Base-by-base conservation (phyloP, 257 asterid species). In the Ajuga chamaepitys region DNA sequence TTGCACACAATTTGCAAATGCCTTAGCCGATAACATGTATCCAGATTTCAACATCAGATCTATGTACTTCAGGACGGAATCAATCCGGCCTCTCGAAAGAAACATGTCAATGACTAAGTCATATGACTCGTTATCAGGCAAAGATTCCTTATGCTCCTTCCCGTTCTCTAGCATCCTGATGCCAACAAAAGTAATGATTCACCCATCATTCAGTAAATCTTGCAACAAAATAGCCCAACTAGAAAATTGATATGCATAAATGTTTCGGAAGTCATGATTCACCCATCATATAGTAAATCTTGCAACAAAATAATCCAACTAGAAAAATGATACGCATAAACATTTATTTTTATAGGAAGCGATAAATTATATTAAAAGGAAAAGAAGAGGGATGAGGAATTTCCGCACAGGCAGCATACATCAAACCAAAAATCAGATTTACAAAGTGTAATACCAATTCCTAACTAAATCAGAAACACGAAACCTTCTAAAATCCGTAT, bases 121-220 rank as follows among this genome's bases (percentile, higher is more conserved):
- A 78, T 74, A 90, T 48, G 97, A 83, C 81, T 86, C 95, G 9
- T 79, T 84, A 69, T 94, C 90, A 7, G 97, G 96, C 79, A 83
- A 75, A 71, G 91, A 80, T 71, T 94, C 93, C 77, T 82, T 87
- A 70, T 62, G 26, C 64, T 76, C 87, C 73, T 75, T 85, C 67
- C 95, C 97, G 0, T 74, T 70, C 78, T 76, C 79, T 54, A 86
- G 70, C 97, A 94, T 90, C 95, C 99, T 94, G 89, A 58, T 24
- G 73, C 55, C 76, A 79, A 71, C 73, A 63, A 56, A n/a, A 67
- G 68, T 59, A 77, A 74, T 67, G 65, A 53, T 32, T 59, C 50
- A 41, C 22, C 67, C 44, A 57, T 70, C 79, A 82, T 58, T 67
- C 11, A 48, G 58, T 32, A 62, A 41, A 52, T 70, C 70, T 28